A percentile compares a stretch with the other conserved stretches of the same genome.
Evolutionary conservation across 768 basidiomycete genomes (phyloP).

Genomic region (Serendipita vermifera): DNA sequence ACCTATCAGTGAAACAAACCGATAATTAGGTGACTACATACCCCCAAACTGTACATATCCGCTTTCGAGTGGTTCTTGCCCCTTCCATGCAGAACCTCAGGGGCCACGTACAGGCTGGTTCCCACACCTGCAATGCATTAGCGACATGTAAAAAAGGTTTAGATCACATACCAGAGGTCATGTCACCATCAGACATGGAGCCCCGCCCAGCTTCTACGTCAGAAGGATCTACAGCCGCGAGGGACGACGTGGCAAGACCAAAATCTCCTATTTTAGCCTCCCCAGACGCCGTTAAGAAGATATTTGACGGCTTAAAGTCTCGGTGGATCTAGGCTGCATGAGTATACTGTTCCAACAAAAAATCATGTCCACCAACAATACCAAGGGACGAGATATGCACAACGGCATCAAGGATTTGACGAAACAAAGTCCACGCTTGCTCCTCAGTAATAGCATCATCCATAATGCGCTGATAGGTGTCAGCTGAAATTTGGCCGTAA

Average conservation of each 20-base stretch:
- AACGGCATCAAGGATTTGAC: conserved; percentile 80
- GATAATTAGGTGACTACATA: conserved; percentile 25
- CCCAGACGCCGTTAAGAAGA: conserved; percentile 84
- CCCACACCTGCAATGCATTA: conserved; percentile 52
- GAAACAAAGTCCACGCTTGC: conserved; percentile 81
- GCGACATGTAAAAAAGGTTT: neutral
- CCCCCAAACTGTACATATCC: conserved; percentile 90
- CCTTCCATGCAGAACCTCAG: conserved; percentile 62
- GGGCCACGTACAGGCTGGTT: conserved; percentile 84
- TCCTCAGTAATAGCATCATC: conserved; percentile 71
- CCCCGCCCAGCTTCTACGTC: conserved; percentile 34
- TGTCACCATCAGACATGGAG: conserved; percentile 40
- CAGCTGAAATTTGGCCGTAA: neutral
- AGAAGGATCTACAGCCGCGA: conserved; percentile 65
- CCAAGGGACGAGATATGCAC: conserved; percentile 78
- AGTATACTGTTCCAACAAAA: neutral
- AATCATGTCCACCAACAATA: conserved; percentile 44
- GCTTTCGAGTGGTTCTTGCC: conserved; percentile 69
- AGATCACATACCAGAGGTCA: conserved; percentile 48
- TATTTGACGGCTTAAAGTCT: conserved; percentile 88
- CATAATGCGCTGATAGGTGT: conserved; percentile 33
- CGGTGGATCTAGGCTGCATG: conserved; percentile 23
- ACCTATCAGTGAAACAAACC: neutral
- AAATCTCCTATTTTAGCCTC: conserved; percentile 93
- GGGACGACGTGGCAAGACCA: conserved; percentile 73